A percentile compares a stretch with the other conserved stretches of the same genome.
Conservation (phyloP, 2,329 filamentous ascomycete species). For the Ceratocystis harringtonii region DNA sequence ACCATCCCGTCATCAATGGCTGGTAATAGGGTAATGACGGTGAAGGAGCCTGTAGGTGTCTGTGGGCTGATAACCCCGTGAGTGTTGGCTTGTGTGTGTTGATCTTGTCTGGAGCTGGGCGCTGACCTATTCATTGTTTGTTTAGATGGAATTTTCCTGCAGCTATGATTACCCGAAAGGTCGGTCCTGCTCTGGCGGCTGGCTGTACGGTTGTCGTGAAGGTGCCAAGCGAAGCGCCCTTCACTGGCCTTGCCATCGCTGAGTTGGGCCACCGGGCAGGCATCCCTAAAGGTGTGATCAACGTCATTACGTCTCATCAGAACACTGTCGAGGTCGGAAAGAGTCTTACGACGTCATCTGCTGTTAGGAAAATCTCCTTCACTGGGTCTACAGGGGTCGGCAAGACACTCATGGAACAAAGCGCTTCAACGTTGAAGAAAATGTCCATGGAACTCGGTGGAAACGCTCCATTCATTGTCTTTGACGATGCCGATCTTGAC, state of each 20-base stretch:
- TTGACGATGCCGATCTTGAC: conserved; percentile 86
- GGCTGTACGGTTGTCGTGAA: conserved; percentile 92
- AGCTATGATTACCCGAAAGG: conserved; percentile 59
- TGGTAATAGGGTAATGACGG: conserved; percentile 59
- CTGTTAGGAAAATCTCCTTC: conserved; percentile 81
- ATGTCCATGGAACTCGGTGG: conserved; percentile 81
- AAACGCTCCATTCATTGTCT: conserved; percentile 92
- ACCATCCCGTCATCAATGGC: conserved; percentile 55
- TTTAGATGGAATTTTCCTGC: conserved; percentile 71
- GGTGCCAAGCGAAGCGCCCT: conserved; percentile 81
- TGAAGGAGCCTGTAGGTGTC: conserved; percentile 74
- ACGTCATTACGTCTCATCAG: conserved; percentile 63
- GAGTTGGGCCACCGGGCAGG: conserved; percentile 78
- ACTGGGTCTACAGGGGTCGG: conserved; percentile 63
- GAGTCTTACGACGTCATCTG: conserved; percentile 52
- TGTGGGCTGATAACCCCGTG: conserved; percentile 66
- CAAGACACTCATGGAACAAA: conserved; percentile 77
- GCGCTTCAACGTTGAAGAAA: conserved; percentile 67
- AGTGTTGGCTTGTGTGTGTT: conserved; percentile 15
- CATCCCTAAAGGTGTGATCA: conserved; percentile 79
- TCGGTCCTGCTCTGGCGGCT: conserved; percentile 67
- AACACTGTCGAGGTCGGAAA: conserved; percentile 72
- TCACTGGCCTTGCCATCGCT: conserved; percentile 73
- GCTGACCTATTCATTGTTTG: neutral
- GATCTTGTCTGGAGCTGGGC: neutral